Base-by-base conservation (phyloP, 345 rosid genomes). In the Microcos paniculata region DNA sequence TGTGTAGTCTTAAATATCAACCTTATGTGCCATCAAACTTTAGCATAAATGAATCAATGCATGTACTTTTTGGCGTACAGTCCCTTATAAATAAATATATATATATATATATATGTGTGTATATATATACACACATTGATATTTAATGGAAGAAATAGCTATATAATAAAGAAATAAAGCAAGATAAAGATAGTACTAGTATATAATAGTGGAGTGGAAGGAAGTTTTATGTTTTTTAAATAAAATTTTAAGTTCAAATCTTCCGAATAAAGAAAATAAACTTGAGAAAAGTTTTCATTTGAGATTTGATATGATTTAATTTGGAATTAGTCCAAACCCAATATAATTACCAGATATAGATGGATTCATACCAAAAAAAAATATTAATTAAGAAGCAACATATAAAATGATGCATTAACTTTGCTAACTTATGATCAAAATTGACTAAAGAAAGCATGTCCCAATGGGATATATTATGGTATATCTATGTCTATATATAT, bases 1-100 rank as follows among this genome's bases (percentile, higher is more conserved):
- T 62, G 31, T 42, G 24, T 38, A 13, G 72, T 30, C 31, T 63
- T 70, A 16, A 80, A 75, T 70, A 71, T 73, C 69, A 55, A 55
- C 59, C 55, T 57, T 79, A 53, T 55, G 56, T 31, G 72, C 67
- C 72, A 43, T 56, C 33, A 63, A 52, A 70, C 52, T 68, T 53
- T 69, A 70, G n/a, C 66, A 31, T 31, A 30, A 30, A 52, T 19
- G 70, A 42, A 70, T 51, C 23, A 31, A 73, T 62, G 69, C 16
- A 46, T 30, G 45, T 31, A 73, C 76, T 61, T 61, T 73, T 28
- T 26, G 55, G 43, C 46, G 57, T 19, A 59, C 69, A 62, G 42
- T 58, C 10, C 59, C 31, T n/a, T 46, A 2, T 48, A 11, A 73
- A 73, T 59, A 45, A 45, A 43, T 13, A 21, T n/a, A n/a, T n/a